Evolutionary conservation across 2,329 filamentous ascomycete genomes (phyloP).

Genomic region (Hymenoscyphus salicellus): DNA sequence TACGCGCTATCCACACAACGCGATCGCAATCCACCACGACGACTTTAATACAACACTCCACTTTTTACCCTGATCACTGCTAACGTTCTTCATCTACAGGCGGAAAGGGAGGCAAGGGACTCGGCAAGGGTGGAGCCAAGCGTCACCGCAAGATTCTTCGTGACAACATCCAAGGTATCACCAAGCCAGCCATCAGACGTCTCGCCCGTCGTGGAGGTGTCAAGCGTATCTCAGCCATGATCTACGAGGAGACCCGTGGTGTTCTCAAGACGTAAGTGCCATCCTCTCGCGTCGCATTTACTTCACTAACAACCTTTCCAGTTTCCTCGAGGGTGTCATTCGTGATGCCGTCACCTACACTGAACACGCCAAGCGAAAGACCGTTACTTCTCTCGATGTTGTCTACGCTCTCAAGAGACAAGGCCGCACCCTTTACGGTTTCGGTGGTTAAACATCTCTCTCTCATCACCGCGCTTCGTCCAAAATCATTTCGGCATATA

Average conservation of each 20-base stretch:
- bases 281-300: neutral
- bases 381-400: conserved; percentile 62
- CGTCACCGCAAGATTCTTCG: conserved; percentile 98
- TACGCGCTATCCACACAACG: conserved; percentile 23
- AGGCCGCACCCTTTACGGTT: conserved; percentile 65
- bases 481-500: conserved; percentile 25
- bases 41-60: conserved; percentile 11
- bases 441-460: conserved; percentile 57
- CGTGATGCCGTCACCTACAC: conserved; percentile 72
- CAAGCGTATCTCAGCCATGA: conserved; percentile 94
- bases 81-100: conserved; percentile 43
- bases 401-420: conserved; percentile 66
- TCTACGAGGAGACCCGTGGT: conserved; percentile 63
- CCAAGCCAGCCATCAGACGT: conserved; percentile 97
- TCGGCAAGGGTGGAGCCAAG: conserved; percentile 98
- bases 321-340: conserved; percentile 77
- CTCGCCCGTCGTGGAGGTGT: conserved; percentile 98
- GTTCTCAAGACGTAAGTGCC: conserved; percentile 62
- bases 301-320: neutral
- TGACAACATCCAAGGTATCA: conserved; percentile 99
- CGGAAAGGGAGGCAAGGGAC: conserved; percentile 79
- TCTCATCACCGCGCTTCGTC: conserved; percentile 35
- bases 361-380: conserved; percentile 79
- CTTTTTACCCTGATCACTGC: conserved; percentile 33
- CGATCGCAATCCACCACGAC: conserved; percentile 17